Evolutionary conservation across 352 stramenopile genomes (phyloP), one percentile per base, ranked within the genome.

Genomic region (Peronosclerospora sorghi): DNA sequence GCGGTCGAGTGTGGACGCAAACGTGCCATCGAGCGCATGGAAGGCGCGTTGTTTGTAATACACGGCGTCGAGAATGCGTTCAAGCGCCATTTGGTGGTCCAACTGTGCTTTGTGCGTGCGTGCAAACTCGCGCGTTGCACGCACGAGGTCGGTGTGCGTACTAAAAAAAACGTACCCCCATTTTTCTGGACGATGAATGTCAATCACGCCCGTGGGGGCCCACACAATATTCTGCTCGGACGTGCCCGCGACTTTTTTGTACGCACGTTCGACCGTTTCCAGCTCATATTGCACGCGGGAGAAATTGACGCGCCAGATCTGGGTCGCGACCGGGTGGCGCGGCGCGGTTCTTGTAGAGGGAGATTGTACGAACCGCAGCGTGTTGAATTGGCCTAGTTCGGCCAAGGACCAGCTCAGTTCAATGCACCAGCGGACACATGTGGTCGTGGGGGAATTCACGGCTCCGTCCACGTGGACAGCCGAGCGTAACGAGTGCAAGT

Each of bases 261-360:
- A 84, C 35, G 1, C 75, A 36, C 27, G 73, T 58, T 17, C 65
- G 4, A 76, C 54, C 1, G 55, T 62, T 18, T 67, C 48, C 0
- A 87, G 44, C 20, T 82, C 48, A 38, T 87, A 89, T 47, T 96
- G 80, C 4, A 95, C 83, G n/a, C 83, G 70, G 14, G 72, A 91
- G 45, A 95, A 95, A 48, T 96, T 95, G 29, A 95, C 79, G 15
- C 85, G 69, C 79, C 80, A 94, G 36, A 87, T 66, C 18, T 83
- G 59, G 0, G 79, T 78, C 14, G 42, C 30, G 6, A 53, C 35
- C 8, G 46, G 57, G 17, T n/a, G 26, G 13, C 42, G 32, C 21
- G 32, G 45, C 10, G 51, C 46, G 6, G 21, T 26, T 26, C 21
- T 26, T 26, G 3, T 26, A 26, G 21, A 26, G 21, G 21, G 21